Conservation (phyloP, 345 rosid genomes). For the Ceriops decandra region DNA sequence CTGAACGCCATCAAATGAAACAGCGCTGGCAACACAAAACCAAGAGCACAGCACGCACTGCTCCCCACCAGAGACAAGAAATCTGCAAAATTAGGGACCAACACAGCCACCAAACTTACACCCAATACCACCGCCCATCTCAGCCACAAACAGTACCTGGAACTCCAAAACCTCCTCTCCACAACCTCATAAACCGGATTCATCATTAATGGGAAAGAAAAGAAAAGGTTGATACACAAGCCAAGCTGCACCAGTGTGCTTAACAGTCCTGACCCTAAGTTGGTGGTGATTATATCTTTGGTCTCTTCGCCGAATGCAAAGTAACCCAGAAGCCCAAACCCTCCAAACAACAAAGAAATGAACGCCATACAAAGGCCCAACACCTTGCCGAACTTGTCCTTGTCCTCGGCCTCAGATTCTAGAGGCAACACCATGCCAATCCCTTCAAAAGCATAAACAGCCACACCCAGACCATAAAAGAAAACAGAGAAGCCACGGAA, state of each 20-base stretch:
- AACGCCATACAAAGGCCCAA: slow-evolving; percentile 53
- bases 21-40: slow-evolving; percentile 62
- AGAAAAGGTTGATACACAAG: slow-evolving; percentile 58
- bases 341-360: slow-evolving; percentile 49
- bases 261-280: slow-evolving; percentile 54
- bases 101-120: slow-evolving; percentile 55
- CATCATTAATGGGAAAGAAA: slow-evolving; percentile 77
- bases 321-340: slow-evolving; percentile 64
- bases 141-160: slow-evolving; percentile 52
- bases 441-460: slow-evolving; percentile 77
- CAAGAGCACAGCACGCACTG: slow-evolving; percentile 58
- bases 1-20: slow-evolving; percentile 59
- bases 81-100: slow-evolving; percentile 77
- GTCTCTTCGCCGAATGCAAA: slow-evolving; percentile 70
- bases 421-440: slow-evolving; percentile 68
- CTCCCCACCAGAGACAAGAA: slow-evolving; percentile 75
- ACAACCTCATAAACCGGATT: slow-evolving; percentile 70
- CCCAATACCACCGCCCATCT: slow-evolving; percentile 59
- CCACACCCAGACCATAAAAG: slow-evolving; percentile 66
- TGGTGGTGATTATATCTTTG: slow-evolving; percentile 64
- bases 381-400: slow-evolving; percentile 52
- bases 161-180: slow-evolving; percentile 52
- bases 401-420: slow-evolving; percentile 54
- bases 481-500: slow-evolving; percentile 61
- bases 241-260: slow-evolving; percentile 60